Conservation (phyloP, 805 yeast genomes). For the Kodamaea nitidulidarum region DNA sequence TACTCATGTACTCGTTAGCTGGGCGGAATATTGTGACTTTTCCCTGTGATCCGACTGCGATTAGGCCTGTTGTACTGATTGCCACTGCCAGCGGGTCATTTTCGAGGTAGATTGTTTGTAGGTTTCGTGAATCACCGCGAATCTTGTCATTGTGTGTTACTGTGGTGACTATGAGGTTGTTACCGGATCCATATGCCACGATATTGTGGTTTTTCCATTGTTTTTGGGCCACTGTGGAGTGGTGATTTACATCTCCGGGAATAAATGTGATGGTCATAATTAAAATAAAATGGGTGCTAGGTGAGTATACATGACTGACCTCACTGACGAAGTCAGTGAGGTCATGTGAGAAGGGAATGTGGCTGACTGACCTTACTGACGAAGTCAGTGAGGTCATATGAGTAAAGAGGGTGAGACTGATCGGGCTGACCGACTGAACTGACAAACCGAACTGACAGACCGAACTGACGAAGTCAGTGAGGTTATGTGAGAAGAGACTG, state of each 20-base stretch:
- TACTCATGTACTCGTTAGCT: constrained; percentile 42
- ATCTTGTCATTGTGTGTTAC: constrained; percentile 5
- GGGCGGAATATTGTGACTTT: constrained; percentile 54
- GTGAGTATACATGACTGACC: not conserved
- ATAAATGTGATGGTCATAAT: constrained; percentile 63
- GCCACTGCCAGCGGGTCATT: constrained; percentile 64
- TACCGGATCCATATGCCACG: constrained; percentile 80
- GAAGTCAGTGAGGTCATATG: no score
- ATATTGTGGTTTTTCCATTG: constrained; percentile 65
- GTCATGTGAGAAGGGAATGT: not conserved
- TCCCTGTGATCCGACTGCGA: constrained; percentile 44
- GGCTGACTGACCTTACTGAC: no score
- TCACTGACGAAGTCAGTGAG: no score
- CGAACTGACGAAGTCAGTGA: no score
- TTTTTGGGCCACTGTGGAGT: constrained; percentile 38
- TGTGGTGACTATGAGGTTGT: constrained; percentile 59
- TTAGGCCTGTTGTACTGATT: constrained; percentile 59
- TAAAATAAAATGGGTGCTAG: constrained; percentile 8
- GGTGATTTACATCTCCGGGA: constrained; percentile 78
- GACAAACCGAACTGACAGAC: no score
- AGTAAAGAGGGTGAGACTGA: no score
- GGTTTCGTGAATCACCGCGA: constrained; percentile 10
- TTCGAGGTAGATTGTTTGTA: constrained; percentile 76
- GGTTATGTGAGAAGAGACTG: no score
- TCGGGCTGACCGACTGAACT: no score